Evolutionary conservation across 116 monocot genomes (phyloP).

Genomic region (Papilionanthe hybrid): DNA sequence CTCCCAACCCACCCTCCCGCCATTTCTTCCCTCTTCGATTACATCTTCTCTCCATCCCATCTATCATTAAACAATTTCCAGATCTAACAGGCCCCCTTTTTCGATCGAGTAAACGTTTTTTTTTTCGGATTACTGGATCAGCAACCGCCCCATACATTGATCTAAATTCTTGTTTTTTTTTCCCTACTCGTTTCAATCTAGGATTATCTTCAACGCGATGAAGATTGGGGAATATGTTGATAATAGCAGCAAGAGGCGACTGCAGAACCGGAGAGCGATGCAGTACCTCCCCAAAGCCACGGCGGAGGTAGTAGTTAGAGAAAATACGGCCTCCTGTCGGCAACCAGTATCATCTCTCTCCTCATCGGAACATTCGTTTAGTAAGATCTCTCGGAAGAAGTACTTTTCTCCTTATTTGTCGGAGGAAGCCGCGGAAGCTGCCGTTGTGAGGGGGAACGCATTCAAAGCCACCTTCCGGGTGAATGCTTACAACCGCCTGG

Average conservation of each 20-base stretch:
- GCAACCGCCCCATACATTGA: neutral
- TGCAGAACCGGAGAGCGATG: conserved; percentile 41
- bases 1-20: neutral
- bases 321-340: conserved; percentile 28
- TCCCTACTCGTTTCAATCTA: neutral
- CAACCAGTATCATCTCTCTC: conserved; percentile 7
- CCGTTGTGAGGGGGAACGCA: conserved; percentile 72
- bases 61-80: neutral
- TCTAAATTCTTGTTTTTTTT: neutral
- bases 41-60: neutral
- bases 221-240: conserved; percentile 21
- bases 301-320: neutral
- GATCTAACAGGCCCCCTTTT: neutral
- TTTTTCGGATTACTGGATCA: neutral
- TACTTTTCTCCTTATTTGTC: conserved; percentile 59
- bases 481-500: conserved; percentile 66
- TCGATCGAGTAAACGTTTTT: neutral
- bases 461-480: conserved; percentile 71
- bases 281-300: conserved; percentile 15
- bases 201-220: neutral
- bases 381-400: conserved; percentile 12
- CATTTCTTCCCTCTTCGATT: neutral
- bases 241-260: conserved; percentile 26
- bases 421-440: conserved; percentile 44
- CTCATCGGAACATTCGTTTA: neutral